Conservation (phyloP, 331 rosid species). For the Malus hybrid region DNA sequence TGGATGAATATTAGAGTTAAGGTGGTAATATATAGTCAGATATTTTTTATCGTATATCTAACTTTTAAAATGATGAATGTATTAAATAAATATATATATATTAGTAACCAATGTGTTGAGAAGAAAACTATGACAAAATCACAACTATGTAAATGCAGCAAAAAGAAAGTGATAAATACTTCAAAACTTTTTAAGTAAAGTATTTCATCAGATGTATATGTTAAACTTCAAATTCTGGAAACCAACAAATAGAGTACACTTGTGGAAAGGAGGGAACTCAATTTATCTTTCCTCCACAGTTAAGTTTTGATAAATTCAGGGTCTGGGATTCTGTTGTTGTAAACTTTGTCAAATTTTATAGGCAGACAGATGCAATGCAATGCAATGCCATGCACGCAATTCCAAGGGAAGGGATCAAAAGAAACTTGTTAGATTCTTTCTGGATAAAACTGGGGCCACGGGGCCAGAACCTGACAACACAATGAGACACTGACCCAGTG, state of each 20-base stretch:
- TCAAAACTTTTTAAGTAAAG: neutral
- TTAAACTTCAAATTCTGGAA: neutral
- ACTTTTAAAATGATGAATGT: no score
- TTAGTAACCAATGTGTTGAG: no score
- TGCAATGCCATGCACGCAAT: neutral
- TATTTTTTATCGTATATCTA: no score
- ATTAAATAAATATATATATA: no score
- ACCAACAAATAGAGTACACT: neutral
- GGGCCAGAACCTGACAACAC: conserved; percentile 5
- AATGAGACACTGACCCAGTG: neutral
- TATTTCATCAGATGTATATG: no score
- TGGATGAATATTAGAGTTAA: no score
- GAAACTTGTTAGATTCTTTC: neutral
- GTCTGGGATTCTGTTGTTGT: neutral
- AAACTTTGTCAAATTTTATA: neutral
- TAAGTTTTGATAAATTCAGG: neutral
- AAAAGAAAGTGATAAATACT: neutral
- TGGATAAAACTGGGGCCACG: neutral
- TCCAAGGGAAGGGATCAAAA: neutral
- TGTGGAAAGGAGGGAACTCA: neutral
- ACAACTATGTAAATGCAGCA: no score
- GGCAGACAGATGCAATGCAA: neutral
- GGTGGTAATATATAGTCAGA: no score
- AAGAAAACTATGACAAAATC: no score
- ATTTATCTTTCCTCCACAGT: neutral